Base-by-base conservation (phyloP, 208 protist species). In the Crithidia mellificae region DNA sequence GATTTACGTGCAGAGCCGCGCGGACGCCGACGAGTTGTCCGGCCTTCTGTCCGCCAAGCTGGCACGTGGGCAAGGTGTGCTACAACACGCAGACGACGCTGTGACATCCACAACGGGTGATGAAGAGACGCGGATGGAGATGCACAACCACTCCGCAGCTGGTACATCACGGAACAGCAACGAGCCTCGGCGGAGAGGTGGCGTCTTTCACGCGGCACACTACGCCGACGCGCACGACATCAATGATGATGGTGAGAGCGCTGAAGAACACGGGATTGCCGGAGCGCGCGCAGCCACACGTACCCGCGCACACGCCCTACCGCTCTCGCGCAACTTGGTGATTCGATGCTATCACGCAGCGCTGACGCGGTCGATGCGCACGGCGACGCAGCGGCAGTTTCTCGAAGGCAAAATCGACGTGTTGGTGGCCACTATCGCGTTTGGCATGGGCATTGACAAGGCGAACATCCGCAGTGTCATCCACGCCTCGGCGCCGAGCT, bases 371-470 rank as follows among this genome's bases (percentile, higher is more conserved):
- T 12, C 63, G 6, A 32, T 89, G 27, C 77, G 90, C 29, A 87
- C 36, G 9, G 63, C 53, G 2, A 90, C 87, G n/a, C 94, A 98
- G 77, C 68, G 83, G 43, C 68, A 87, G 65, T 99, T 98, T 88
- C 82, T 87, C 41, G 65, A 72, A 0, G 92, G 85, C 44, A 68
- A 82, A 24, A 78, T 98, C 19, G 81, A 96, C 38, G 87, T 99
- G 19, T 81, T 99, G 6, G 88, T 95, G 15, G 97, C 98, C 9
- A 99, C 98, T 7, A 92, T 99, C 3, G 98, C 98, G 19, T 99
- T 99, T 79, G 98, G 98, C 24, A 99, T 99, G 96, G 98, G 96
- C n/a, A 98, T 99, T 53, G 96, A 99, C 75, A 99, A 99, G 76
- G 68, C 84, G 0, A 89, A 99, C 66, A 98, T 99, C 38, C 91